These are phyloP conservation scores for Talaromyces nanjingensis DNA, from an alignment of 495 filamentous ascomycete genomes.

Conservation along the genomic window DNA sequence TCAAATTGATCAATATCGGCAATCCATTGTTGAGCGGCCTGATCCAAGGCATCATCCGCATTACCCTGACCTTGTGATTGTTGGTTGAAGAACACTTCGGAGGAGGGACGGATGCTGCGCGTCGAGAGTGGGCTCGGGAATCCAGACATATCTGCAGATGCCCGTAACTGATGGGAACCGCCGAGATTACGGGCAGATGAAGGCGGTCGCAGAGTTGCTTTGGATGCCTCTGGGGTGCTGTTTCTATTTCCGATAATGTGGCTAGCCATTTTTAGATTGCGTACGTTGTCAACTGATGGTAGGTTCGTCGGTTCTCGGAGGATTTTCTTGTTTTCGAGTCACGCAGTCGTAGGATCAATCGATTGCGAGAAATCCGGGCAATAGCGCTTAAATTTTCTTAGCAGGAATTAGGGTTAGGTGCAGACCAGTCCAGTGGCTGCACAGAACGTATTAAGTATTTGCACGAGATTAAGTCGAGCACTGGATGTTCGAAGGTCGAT, in stretches of 20 bases:
- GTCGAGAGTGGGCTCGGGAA: slow-evolving; percentile 70
- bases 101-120: slow-evolving; percentile 83
- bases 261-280: slow-evolving; percentile 33
- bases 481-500: slow-evolving; percentile 20
- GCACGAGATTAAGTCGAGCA: slow-evolving; percentile 18
- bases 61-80: slow-evolving; percentile 55
- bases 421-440: slow-evolving; percentile 49
- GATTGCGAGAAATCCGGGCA: neutral
- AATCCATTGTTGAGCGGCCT: slow-evolving; percentile 96
- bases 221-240: slow-evolving; percentile 87
- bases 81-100: slow-evolving; percentile 85
- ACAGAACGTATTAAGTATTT: slow-evolving; percentile 22
- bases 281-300: neutral
- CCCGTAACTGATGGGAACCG: slow-evolving; percentile 78
- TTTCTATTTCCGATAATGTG: slow-evolving; percentile 86
- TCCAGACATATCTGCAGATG: slow-evolving; percentile 93
- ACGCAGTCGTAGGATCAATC: slow-evolving; percentile 21
- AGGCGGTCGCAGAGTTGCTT: slow-evolving; percentile 85
- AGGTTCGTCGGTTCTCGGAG: neutral
- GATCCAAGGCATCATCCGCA: slow-evolving; percentile 81
- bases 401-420: slow-evolving; percentile 30
- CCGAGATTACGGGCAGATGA: slow-evolving; percentile 73
- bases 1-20: slow-evolving; percentile 98
- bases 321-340: slow-evolving; percentile 16
- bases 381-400: neutral